Conservation (phyloP, 495 filamentous ascomycete genomes). For the Lasiosphaeriaceae sp. region DNA sequence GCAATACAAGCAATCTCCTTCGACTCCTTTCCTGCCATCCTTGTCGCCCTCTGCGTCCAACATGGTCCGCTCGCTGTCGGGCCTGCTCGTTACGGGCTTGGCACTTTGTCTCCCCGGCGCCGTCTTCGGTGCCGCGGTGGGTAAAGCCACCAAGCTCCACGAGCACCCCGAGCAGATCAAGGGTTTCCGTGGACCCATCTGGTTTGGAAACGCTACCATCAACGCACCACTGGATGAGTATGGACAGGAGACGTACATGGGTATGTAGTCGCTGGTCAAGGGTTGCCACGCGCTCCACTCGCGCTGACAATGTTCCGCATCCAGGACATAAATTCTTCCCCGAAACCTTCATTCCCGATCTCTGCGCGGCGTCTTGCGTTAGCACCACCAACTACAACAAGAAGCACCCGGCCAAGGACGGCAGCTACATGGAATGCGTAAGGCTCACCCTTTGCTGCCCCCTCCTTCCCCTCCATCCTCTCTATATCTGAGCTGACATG, state of each 20-base stretch:
- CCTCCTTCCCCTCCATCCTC: background rate
- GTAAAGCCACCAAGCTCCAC: background rate
- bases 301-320: background rate
- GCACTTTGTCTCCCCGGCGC: background rate
- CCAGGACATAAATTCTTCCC: slow-evolving; percentile 14
- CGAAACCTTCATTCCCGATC: slow-evolving; percentile 13
- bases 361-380: slow-evolving; percentile 15
- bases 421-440: slow-evolving; percentile 11
- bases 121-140: background rate
- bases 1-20: too few relatives aligned
- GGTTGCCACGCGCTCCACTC: background rate
- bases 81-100: background rate
- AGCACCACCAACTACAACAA: slow-evolving; percentile 15
- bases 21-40: too few relatives aligned
- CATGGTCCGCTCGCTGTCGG: slow-evolving; percentile 1
- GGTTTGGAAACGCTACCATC: slow-evolving; percentile 13
- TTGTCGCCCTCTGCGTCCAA: too few relatives aligned
- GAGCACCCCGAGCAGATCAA: slow-evolving; percentile 6
- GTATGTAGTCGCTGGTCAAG: background rate
- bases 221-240: slow-evolving; percentile 15
- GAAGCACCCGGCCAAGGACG: slow-evolving; percentile 10
- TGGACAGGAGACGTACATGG: slow-evolving; percentile 15
- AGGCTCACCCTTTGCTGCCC: background rate
- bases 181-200: slow-evolving; percentile 13
- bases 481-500: background rate